Base-by-base conservation (phyloP, 306 rosid genomes). In the Arachis hypogaea region DNA sequence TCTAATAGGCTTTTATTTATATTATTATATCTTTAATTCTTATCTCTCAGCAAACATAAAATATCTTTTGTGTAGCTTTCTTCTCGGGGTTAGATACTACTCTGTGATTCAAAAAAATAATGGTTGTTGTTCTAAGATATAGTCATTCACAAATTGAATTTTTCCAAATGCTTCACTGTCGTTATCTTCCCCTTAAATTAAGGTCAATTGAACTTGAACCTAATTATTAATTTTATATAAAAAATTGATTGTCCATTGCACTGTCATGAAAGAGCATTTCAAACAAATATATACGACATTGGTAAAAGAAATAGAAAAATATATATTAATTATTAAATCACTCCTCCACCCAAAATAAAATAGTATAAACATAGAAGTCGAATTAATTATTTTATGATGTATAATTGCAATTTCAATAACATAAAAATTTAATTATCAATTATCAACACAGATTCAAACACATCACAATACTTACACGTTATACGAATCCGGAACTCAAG, bases 221-320 rank as follows among this genome's bases (percentile, higher is more conserved):
- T 14, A 52, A 52, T 52, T 57, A 46, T 66, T 52, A 52, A 52
- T 52, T 57, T 58, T 51, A 56, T 44, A 3, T 45, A 6, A 8
- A 65, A 56, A 30, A 7, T 74, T 52, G 71, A 63, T 74, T 74
- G 78, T 16, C 6, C 40, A 74, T 64, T 74, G 12, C 40, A 56
- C 66, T 14, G 11, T 11, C 11, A 9, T 46, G 49, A 60, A 59
- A 72, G 69, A 47, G 42, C 50, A 36, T 55, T 49, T 45, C 60
- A 49, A 72, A 50, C 9, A 63, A 18, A 22, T 22, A 22, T 22
- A 22, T 22, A 22, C 28, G 28, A 22, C 28, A 22, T 22, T 22
- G 28, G 28, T 22, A 22, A 22, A 22, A 22, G 28, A 22, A 22
- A 22, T 22, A 22, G 1, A 22, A 22, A 22, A 1, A 22, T 22